Evolutionary conservation across 768 basidiomycete species (phyloP).

Genomic region (Ramaria rubella): DNA sequence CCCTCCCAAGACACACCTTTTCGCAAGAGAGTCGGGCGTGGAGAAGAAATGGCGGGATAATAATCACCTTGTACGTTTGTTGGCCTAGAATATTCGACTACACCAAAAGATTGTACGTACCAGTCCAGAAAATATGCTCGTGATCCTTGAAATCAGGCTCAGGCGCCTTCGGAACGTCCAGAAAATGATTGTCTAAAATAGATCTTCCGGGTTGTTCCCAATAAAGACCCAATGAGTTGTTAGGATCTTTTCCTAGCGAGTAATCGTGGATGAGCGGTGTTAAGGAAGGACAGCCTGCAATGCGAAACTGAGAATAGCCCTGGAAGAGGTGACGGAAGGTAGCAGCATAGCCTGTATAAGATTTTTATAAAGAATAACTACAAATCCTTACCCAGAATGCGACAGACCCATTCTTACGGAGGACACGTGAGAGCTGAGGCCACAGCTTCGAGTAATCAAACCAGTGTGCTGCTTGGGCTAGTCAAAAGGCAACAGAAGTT

Average conservation of each 20-base stretch:
- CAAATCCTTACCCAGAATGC: slow-evolving; percentile 60
- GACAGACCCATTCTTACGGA: slow-evolving; percentile 56
- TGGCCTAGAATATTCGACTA: neutral
- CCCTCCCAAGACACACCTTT: slow-evolving; percentile 59
- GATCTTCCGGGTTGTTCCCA: slow-evolving; percentile 79
- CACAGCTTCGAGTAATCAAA: slow-evolving; percentile 70
- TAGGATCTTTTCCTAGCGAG: slow-evolving; percentile 50
- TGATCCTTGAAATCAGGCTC: slow-evolving; percentile 35
- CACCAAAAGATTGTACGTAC: slow-evolving; percentile 24
- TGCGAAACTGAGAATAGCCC: slow-evolving; percentile 64
- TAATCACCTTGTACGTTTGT: slow-evolving; percentile 35
- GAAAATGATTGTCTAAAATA: slow-evolving; percentile 64
- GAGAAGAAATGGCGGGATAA: slow-evolving; percentile 31
- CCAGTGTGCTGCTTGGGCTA: slow-evolving; percentile 80
- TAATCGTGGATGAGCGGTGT: slow-evolving; percentile 56
- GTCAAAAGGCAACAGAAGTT: neutral
- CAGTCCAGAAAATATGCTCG: slow-evolving; percentile 54
- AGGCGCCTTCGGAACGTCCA: slow-evolving; percentile 55
- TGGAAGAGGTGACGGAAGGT: slow-evolving; percentile 8
- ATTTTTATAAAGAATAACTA: neutral
- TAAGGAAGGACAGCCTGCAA: slow-evolving; percentile 51
- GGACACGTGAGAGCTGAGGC: slow-evolving; percentile 56
- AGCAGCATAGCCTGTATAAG: neutral
- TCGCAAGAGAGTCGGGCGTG: slow-evolving; percentile 46
- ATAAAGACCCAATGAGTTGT: slow-evolving; percentile 56